Conservation (phyloP, 352 stramenopile genomes). For the Phytophthora palmivora region DNA sequence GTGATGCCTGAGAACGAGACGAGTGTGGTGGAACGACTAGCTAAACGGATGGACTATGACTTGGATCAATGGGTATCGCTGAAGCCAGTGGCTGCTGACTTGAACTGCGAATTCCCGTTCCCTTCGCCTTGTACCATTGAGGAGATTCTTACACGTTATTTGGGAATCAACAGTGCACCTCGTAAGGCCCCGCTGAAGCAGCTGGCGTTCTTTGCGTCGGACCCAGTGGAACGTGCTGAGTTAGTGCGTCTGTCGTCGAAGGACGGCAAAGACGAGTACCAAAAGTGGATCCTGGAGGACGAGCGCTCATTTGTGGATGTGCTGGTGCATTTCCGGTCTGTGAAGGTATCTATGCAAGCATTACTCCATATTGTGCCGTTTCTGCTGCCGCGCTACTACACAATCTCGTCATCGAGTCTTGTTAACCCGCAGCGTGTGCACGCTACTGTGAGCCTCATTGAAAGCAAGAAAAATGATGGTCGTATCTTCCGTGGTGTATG, state of each 20-base stretch:
- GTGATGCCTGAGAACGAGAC: constrained; percentile 92
- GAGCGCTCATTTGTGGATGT: constrained; percentile 94
- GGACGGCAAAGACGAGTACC: constrained; percentile 95
- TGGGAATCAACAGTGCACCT: constrained; percentile 94
- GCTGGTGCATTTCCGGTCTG: constrained; percentile 78
- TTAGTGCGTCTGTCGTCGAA: constrained; percentile 69
- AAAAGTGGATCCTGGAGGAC: constrained; percentile 92
- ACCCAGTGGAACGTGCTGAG: constrained; percentile 57
- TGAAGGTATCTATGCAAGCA: constrained; percentile 75
- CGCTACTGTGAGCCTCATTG: constrained; percentile 94
- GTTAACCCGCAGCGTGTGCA: constrained; percentile 93
- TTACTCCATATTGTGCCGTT: constrained; percentile 93
- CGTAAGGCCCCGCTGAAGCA: constrained; percentile 83
- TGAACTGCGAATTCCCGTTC: constrained; percentile 86
- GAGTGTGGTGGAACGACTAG: constrained; percentile 85
- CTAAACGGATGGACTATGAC: constrained; percentile 86
- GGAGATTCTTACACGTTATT: constrained; percentile 93
- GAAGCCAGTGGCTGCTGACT: constrained; percentile 55
- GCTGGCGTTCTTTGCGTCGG: constrained; percentile 79
- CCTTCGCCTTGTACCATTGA: constrained; percentile 95
- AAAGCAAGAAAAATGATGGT: constrained; percentile 75
- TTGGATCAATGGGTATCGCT: constrained; percentile 91
- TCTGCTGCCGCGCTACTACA: constrained; percentile 97
- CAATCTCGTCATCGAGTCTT: constrained; percentile 96
- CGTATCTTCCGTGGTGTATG: constrained; percentile 94